Base-by-base conservation (phyloP, 2,329 filamentous ascomycete genomes). In the Dothidotthia symphoricarpi region DNA sequence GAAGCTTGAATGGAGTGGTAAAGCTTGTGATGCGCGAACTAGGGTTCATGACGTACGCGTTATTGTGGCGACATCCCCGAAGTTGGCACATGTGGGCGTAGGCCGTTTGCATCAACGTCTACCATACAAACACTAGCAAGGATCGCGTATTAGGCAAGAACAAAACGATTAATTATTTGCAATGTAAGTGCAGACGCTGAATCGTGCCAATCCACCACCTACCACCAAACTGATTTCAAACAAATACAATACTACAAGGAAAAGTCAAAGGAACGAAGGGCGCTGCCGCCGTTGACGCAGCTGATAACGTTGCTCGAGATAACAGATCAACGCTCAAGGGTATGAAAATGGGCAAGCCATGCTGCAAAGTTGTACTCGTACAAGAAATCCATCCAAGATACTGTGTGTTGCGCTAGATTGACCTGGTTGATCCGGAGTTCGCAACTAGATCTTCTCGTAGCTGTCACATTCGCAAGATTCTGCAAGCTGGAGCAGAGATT, bases 291-390 rank as follows among this genome's bases (percentile, higher is more conserved):
- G 28, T 36, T 30, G 19, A 30, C 28, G 36, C 43, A 45, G 10
- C 16, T 8, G 13, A 16, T 22, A 22, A 9, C 19, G 19, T 22
- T 22, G 19, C 19, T 9, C 9, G 25, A 43, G 43, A 35, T 28
- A 33, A 43, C 47, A 36, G 39, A 41, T 32, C 31, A 58, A 57
- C 47, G 47, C 45, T 51, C 36, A 52, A 49, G 48, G 48, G 47
- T 53, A 51, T 53, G 42, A 37, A 41, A 27, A 28, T 32, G 30
- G 45, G 45, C 52, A 55, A 39, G 55, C 50, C 47, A 57, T 57
- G 48, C 48, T 49, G 47, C 50, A 53, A 36, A 43, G 36, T 46
- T 57, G 45, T 63, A 64, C 47, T 63, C 53, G 41, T 64, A 63
- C 59, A 62, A 55, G 30, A 49, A 49, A 44, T 41, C n/a, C 34